A percentile compares a stretch with the other conserved stretches of the same genome.
phyloP scores from a whole-genome alignment of 2,329 filamentous ascomycete genomes.

The Sarocladium oryzae region DNA sequence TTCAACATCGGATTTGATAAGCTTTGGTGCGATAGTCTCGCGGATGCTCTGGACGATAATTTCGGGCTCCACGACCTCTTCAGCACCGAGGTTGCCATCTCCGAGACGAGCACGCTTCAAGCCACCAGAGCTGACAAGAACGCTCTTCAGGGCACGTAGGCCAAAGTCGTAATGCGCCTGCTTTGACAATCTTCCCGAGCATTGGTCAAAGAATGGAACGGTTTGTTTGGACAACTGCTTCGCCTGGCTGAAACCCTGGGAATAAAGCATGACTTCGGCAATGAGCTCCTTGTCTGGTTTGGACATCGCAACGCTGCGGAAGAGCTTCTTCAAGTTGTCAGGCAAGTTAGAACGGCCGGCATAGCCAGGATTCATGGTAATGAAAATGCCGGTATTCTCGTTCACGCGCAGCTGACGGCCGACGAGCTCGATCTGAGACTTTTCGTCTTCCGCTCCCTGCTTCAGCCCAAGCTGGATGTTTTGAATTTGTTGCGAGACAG shows the following conservation, averaged over 20 bases:
- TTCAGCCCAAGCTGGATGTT: slow-evolving; percentile 97
- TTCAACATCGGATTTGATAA: slow-evolving; percentile 87
- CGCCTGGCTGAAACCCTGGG: slow-evolving; percentile 95
- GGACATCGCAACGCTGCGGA: slow-evolving; percentile 98
- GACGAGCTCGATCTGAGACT: slow-evolving; percentile 87
- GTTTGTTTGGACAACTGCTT: slow-evolving; percentile 91
- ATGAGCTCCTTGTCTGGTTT: slow-evolving; percentile 99
- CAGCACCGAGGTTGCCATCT: slow-evolving; percentile 52
- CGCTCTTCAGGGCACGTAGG: slow-evolving; percentile 94
- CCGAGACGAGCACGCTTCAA: slow-evolving; percentile 78
- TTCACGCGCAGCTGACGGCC: slow-evolving; percentile 87
- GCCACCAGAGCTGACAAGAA: slow-evolving; percentile 93
- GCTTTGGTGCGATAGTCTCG: slow-evolving; percentile 95
- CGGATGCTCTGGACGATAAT: slow-evolving; percentile 98
- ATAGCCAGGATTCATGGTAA: slow-evolving; percentile 99
- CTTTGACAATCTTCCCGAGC: slow-evolving; percentile 73
- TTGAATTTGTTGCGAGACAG: slow-evolving; percentile 97
- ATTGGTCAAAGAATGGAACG: slow-evolving; percentile 96
- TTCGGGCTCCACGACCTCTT: slow-evolving; percentile 78
- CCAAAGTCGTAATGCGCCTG: slow-evolving; percentile 99
- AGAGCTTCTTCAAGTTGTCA: slow-evolving; percentile 98
- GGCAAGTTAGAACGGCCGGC: slow-evolving; percentile 95
- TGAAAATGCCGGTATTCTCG: slow-evolving; percentile 94
- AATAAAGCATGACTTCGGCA: slow-evolving; percentile 99
- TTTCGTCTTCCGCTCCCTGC: slow-evolving; percentile 73